Evolutionary conservation across 257 asterid species (phyloP).

Genomic region (Nyctanthes arbortristis): DNA sequence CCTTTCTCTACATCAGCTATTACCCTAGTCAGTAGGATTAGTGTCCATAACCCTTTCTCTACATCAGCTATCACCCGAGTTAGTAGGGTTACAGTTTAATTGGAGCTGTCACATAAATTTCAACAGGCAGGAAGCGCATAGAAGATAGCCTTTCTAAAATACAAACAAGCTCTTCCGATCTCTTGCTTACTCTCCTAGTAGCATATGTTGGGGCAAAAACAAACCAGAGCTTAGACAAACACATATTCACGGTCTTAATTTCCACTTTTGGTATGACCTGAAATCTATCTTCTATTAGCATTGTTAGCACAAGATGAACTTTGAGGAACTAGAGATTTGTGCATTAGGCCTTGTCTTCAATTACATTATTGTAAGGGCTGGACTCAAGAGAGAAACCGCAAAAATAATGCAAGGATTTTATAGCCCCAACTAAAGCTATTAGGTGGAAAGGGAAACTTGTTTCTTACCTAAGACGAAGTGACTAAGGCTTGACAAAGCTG

Average conservation of each 20-base stretch:
- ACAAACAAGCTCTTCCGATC: too few species aligned
- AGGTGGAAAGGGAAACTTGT: background rate
- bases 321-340: background rate
- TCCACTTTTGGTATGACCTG: background rate
- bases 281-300: background rate
- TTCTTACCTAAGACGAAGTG: background rate
- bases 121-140: too few species aligned
- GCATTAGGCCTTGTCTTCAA: background rate
- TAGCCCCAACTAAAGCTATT: background rate
- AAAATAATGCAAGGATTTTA: background rate
- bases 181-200: too few species aligned
- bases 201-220: too few species aligned
- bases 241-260: background rate
- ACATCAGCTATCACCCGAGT: too few species aligned
- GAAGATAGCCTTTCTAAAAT: too few species aligned
- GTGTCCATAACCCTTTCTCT: too few species aligned
- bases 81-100: too few species aligned
- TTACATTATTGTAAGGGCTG: too few species aligned
- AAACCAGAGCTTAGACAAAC: background rate
- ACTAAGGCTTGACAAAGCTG: background rate
- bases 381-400: background rate
- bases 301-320: background rate
- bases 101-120: too few species aligned
- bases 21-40: too few species aligned
- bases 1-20: too few species aligned